Conservation (phyloP, 1,284 basidiomycete species). For the Moesziomyces sp. region DNA sequence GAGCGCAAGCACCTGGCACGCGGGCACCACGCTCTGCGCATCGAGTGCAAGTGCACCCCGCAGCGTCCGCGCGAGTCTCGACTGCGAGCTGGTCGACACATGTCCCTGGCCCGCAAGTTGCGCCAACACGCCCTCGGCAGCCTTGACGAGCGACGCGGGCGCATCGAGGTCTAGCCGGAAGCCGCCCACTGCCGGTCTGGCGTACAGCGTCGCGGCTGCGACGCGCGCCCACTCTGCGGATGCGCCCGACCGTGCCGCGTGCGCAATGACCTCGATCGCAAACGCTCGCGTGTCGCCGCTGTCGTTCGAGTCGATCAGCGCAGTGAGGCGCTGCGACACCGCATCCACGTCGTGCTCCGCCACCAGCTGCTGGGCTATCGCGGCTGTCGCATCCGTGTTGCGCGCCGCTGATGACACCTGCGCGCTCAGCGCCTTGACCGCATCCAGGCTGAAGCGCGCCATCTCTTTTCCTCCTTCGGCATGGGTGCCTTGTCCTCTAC, state of each 20-base stretch:
- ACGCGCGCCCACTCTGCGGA: background rate
- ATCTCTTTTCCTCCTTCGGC: no score
- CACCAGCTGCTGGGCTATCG: slow-evolving; percentile 7
- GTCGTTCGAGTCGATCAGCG: slow-evolving; percentile 38
- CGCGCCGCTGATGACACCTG: slow-evolving; percentile 5
- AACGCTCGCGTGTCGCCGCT: slow-evolving; percentile 8
- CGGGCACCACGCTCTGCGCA: slow-evolving; percentile 11
- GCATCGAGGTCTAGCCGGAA: slow-evolving; percentile 17
- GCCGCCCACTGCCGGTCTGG: slow-evolving; percentile 25
- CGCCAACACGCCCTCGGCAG: background rate
- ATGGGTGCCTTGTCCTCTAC: no score
- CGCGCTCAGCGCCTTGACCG: slow-evolving; percentile 4
- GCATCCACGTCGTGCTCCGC: background rate
- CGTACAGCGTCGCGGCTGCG: slow-evolving; percentile 17
- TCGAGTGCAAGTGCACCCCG: slow-evolving; percentile 7
- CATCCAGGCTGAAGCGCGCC: slow-evolving; percentile 19
- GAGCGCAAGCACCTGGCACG: slow-evolving; percentile 25
- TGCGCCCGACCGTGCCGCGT: background rate
- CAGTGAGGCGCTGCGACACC: background rate
- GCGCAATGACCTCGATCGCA: slow-evolving; percentile 1
- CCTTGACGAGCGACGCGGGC: slow-evolving; percentile 1
- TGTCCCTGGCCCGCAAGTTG: background rate
- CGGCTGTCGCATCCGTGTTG: slow-evolving; percentile 1
- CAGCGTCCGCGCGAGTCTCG: slow-evolving; percentile 4
- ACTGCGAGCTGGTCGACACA: no score